These are phyloP conservation scores for Saccharomyces hybrid DNA, from an alignment of 1,139 yeast genomes.

Conservation along the genomic window DNA sequence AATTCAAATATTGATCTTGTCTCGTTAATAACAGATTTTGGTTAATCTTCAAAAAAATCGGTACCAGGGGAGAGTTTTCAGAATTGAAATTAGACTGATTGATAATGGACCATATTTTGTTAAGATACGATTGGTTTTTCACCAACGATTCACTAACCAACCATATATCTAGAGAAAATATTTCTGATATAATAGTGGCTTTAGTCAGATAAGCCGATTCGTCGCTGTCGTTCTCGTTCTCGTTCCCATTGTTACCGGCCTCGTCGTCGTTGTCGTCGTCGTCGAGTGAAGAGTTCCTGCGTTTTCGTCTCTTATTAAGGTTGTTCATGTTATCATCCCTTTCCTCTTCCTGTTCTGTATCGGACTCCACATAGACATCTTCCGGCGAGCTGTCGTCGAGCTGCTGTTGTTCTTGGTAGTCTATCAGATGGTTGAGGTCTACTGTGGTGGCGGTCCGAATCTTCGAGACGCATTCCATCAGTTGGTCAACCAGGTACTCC, in stretches of 20 bases:
- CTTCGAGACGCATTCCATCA: slow-evolving; percentile 11
- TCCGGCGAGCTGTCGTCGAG: not conserved
- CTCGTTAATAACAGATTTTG: slow-evolving; percentile 87
- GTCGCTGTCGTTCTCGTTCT: not conserved
- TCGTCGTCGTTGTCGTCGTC: slow-evolving; percentile 14
- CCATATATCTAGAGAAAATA: slow-evolving; percentile 92
- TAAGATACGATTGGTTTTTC: slow-evolving; percentile 58
- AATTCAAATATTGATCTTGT: slow-evolving; percentile 45
- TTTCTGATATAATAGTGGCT: slow-evolving; percentile 51
- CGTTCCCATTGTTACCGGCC: not conserved
- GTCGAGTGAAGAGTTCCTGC: not conserved
- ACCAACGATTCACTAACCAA: slow-evolving; percentile 84
- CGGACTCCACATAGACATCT: not conserved
- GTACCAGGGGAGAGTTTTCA: slow-evolving; percentile 41
- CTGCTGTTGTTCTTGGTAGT: not conserved
- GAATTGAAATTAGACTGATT: slow-evolving; percentile 53
- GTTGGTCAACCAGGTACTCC: slow-evolving; percentile 25
- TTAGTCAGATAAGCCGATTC: slow-evolving; percentile 12
- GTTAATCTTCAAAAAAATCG: slow-evolving; percentile 84
- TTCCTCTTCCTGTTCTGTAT: slow-evolving; percentile 8
- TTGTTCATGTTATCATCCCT: slow-evolving; percentile 12
- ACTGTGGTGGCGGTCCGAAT: slow-evolving; percentile 10
- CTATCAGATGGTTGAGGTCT: not conserved
- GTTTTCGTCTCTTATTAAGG: slow-evolving; percentile 1
- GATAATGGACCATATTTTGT: slow-evolving; percentile 74